Base-by-base conservation (phyloP, 768 basidiomycete genomes). In the Serendipita sp. region DNA sequence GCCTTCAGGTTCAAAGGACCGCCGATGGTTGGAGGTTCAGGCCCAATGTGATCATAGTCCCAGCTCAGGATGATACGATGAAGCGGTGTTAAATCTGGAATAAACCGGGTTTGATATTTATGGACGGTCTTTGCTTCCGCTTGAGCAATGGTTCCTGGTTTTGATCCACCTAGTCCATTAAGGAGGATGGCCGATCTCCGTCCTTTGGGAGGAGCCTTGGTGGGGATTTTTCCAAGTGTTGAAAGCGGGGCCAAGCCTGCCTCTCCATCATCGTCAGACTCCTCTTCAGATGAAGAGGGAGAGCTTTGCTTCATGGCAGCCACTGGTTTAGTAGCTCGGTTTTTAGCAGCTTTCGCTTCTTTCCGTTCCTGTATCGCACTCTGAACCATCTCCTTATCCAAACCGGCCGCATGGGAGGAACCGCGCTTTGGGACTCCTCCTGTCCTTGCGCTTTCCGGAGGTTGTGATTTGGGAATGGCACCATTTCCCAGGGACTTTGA, bases 21-120 rank as follows among this genome's bases (percentile, higher is more conserved):
- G 16, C 74, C 71, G n/a, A 76, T 75, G 67, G 67, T 65, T 0
- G 91, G 87, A 44, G 87, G 90, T 44, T 79, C 73, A 43, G 82
- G 72, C 23, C 85, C 83, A 10, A 71, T 71, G 67, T 90, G 81
- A 52, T 85, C 80, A 66, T 91, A 91, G 72, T 88, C 77, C 96
- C 96, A 99, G 0, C 88, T 84, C 0, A 99, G 74, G 33, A 98
- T 77, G 8, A 78, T 75, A 52, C 82, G 83, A 72, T 95, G 87
- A 23, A 99, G 82, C 3, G 77, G 79, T 34, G 84, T 83, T 18
- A 94, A 78, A 69, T 98, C 86, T 2, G 93, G 95, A 69, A 84
- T 86, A 69, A 94, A 76, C 40, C 34, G 18, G 16, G 31, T 33
- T 44, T 65, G 64, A 43, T 64, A 44, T 50, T 45, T 62, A 29